Percentiles rank a stretch among this genome's conserved stretches.
Evolutionary conservation across 148 eudicot species (phyloP).

Genomic region (Fagopyrum esculentum): DNA sequence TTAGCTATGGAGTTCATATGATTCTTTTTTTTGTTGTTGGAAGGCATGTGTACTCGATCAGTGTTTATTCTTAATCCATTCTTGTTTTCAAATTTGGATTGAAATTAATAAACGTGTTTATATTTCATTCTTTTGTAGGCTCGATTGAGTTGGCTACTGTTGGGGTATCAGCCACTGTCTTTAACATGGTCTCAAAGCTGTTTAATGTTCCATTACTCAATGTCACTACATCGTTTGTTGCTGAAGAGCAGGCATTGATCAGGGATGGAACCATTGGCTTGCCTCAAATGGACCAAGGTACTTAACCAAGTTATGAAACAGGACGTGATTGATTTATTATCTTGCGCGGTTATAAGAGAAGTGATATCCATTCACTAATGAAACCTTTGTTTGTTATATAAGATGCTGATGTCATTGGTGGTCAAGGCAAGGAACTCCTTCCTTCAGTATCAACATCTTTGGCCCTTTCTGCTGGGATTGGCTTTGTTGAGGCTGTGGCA

Average conservation of each 20-base stretch:
- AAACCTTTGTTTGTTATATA: not conserved
- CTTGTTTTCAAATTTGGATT: not conserved
- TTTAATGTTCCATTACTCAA: slow-evolving; percentile 94
- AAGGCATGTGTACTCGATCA: not conserved
- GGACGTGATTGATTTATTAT: not conserved
- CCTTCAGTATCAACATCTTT: slow-evolving; percentile 84
- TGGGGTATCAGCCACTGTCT: slow-evolving; percentile 82
- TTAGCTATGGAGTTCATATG: not conserved
- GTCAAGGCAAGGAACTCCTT: slow-evolving; percentile 38
- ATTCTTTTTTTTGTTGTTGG: not conserved
- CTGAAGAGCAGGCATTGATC: slow-evolving; percentile 78
- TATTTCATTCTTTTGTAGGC: slow-evolving; percentile 35
- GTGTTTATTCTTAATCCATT: slow-evolving; percentile 1
- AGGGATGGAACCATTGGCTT: slow-evolving; percentile 22
- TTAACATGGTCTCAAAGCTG: slow-evolving; percentile 82
- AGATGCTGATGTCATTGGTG: slow-evolving; percentile 17
- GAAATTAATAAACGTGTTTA: not conserved
- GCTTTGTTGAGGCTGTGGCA: slow-evolving; percentile 75
- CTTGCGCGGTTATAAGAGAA: not conserved
- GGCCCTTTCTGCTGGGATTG: slow-evolving; percentile 66
- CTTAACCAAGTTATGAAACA: slow-evolving; percentile 15
- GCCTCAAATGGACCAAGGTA: slow-evolving; percentile 38
- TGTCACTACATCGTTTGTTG: slow-evolving; percentile 88
- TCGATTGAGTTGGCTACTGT: slow-evolving; percentile 91
- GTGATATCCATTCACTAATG: slow-evolving; percentile 4